Conservation (phyloP, 805 yeast genomes). For the Candida broadrunensis region DNA sequence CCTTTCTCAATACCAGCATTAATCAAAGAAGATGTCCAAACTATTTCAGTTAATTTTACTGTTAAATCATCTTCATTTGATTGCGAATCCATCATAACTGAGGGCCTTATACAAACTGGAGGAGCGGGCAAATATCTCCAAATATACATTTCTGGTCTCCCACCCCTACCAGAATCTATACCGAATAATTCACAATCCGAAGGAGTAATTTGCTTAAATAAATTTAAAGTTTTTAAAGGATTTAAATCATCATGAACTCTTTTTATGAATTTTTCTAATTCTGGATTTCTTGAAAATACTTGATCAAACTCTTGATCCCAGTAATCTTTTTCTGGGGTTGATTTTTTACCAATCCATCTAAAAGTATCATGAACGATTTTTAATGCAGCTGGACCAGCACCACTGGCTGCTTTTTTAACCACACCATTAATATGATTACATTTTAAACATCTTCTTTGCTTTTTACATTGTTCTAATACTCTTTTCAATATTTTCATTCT, state of each 20-base stretch:
- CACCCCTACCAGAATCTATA: slow-evolving; percentile 79
- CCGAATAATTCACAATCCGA: slow-evolving; percentile 92
- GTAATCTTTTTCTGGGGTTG: slow-evolving; percentile 74
- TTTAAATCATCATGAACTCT: slow-evolving; percentile 91
- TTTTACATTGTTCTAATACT: slow-evolving; percentile 88
- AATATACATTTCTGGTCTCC: slow-evolving; percentile 92
- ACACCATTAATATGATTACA: slow-evolving; percentile 95
- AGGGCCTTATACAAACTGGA: slow-evolving; percentile 97
- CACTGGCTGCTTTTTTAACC: slow-evolving; percentile 92
- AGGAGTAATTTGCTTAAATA: slow-evolving; percentile 83
- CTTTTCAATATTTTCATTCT: slow-evolving; percentile 86
- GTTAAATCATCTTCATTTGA: slow-evolving; percentile 97
- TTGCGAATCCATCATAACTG: slow-evolving; percentile 88
- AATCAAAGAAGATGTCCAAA: slow-evolving; percentile 93
- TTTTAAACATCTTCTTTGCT: slow-evolving; percentile 83
- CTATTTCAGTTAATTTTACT: slow-evolving; percentile 92
- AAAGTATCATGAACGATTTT: slow-evolving; percentile 95
- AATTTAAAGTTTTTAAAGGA: slow-evolving; percentile 81
- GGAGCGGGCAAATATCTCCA: slow-evolving; percentile 99
- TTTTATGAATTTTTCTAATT: slow-evolving; percentile 79
- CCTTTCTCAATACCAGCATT: slow-evolving; percentile 95
- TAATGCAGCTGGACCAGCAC: slow-evolving; percentile 88
- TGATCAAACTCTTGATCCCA: slow-evolving; percentile 88
- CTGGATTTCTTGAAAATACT: slow-evolving; percentile 76
- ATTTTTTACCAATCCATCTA: slow-evolving; percentile 91